Base-by-base conservation (phyloP, 2,329 filamentous ascomycete genomes). In the Sarocladium oryzae region DNA sequence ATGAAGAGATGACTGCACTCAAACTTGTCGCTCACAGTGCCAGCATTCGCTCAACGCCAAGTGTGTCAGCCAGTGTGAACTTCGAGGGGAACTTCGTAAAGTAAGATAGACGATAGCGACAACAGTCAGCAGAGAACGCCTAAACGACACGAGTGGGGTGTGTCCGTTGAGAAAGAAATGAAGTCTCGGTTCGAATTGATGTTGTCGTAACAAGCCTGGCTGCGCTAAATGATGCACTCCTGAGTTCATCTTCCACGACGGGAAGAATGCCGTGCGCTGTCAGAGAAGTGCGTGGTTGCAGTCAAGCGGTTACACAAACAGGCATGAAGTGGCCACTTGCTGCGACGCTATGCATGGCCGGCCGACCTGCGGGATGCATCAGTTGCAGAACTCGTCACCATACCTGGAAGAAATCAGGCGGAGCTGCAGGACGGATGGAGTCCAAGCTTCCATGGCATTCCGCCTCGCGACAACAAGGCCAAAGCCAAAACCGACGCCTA, bases 281-380 rank as follows among this genome's bases (percentile, higher is more conserved):
- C 21, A 21, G n/a, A 20, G 10, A 40, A 40, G 21, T 40, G 36
- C n/a, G 18, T 16, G 36, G 21, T n/a, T 40, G 36, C 36, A 18
- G 36, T 40, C 21, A 18, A 40, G 36, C 33, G 13, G 36, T 40
- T 40, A 40, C 36, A 40, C 36, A 40, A 40, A 40, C 13, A 20
- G n/a, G 36, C 36, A 40, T 20, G 36, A 7, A 30, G 7, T 40
- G 21, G 36, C 36, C 36, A 40, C 36, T 40, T 20, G 13, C 36
- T 40, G 36, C 36, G 21, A 40, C 36, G 36, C 36, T 40, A 40
- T 40, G 36, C 36, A 40, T 21, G 36, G 36, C 36, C 36, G 36
- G 21, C n/a, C 20, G n/a, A n/a, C n/a, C n/a, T n/a, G 36, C 18
- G 36, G 36, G 36, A 40, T 40, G n/a, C 18, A 21, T 16, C 36